Base-by-base conservation (phyloP, 805 yeast genomes). In the Myxozyma mucilagina region DNA sequence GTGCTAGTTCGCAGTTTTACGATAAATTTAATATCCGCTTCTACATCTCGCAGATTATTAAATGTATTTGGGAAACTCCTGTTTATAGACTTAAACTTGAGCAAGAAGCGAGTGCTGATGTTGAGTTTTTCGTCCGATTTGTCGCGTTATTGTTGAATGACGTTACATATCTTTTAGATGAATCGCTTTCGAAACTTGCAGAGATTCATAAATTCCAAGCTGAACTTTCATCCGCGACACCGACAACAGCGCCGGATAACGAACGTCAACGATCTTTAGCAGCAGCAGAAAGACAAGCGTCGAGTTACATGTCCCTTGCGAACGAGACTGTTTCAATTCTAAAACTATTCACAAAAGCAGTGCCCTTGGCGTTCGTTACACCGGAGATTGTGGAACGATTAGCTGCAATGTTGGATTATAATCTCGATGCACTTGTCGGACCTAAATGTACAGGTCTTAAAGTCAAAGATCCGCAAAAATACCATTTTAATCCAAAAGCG, bases 131-230 rank as follows among this genome's bases (percentile, higher is more conserved):
- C 72, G 87, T 93, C 53, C 81, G 96, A 69, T 91, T 94, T 71
- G 89, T 93, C 60, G 99, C 99, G 0, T 81, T 97, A 73, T 87
- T 94, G 89, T 79, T 94, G 71, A 94, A 94, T 74, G 99, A 94
- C 74, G 86, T 96, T 13, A 94, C 99, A 0, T 94, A 86, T 70
- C 78, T 94, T 65, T 78, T 94, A 63, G 98, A 94, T 74, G 99
- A 94, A 74, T 87, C 97, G 0, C 81, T 94, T 65, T 83, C 87
- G 58, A 89, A 89, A 71, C 79, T 94, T 64, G 80, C 84, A 34
- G 86, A 85, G 35, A 92, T 94, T 54, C 97, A 91, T 70, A 79
- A 82, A 49, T 79, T 86, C 65, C 94, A 90, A 72, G 78, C 77
- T 38, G 96, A 90, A 69, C 57, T 86, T 60, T 20, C 44, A 6